Evolutionary conservation across 495 filamentous ascomycete species (phyloP), one percentile per base, ranked within the genome.

Genomic region (Saxophila tyrrhenica): DNA sequence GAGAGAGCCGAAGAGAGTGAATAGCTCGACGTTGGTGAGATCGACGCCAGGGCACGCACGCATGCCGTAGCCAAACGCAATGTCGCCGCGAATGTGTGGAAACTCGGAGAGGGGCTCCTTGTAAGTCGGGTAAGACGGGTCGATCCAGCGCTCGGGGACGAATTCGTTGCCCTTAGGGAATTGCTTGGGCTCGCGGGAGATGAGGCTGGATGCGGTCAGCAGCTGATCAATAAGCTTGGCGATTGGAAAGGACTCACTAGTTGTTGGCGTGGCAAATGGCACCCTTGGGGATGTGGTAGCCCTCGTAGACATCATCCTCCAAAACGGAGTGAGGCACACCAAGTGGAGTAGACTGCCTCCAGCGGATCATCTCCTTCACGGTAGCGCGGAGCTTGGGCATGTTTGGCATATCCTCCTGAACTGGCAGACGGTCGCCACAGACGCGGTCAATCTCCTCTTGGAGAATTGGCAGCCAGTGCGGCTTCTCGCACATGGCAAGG

Each of bases 321-420:
- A 58, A 22, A 2, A 41, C 47, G 15, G 53, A 43, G 51, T 63
- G 61, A 1, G 61, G 53, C 20, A 63, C 58, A 39, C 56, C 59
- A 29, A 55, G 50, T 2, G 55, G 55, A 16, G 55, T 58, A 1
- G 55, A 38, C 21, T 56, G 80, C 13, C 78, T 66, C 81, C 81
- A 83, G 47, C 81, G 70, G 20, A 82, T 67, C 13, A 75, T 69
- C 63, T 85, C 81, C 62, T 80, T 78, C n/a, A 82, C 72, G 11
- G 77, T 69, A 0, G 81, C 79, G 32, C 78, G 67, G 50, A 83
- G 54, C 20, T 64, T 57, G 0, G 70, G 70, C 19, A 73, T 54
- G 24, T 68, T 62, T 5, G 65, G 70, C 48, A 59, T 52, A 54
- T 72, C 69, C 16, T 58, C 55, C 17, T 57, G 39, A 19, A 21